These are phyloP conservation scores for Dioscorea cayenensis DNA, from an alignment of 116 monocot species.

Conservation along the genomic window DNA sequence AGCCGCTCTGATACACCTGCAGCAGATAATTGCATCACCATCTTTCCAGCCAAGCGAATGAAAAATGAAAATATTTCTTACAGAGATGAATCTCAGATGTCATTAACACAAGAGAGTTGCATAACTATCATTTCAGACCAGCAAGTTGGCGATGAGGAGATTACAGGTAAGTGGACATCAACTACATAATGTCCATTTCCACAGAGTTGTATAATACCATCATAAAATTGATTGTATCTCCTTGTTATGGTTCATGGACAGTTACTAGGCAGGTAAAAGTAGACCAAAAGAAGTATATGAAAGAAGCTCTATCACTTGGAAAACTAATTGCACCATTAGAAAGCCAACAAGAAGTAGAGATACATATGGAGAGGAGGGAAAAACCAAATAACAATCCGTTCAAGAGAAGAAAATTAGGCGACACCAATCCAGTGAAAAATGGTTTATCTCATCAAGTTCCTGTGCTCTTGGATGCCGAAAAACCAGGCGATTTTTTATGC, in stretches of 20 bases:
- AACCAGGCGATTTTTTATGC: constrained; percentile 5
- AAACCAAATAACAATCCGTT: constrained; percentile 72
- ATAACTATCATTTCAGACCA: constrained; percentile 32
- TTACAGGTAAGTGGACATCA: constrained; percentile 12
- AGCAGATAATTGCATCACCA: not conserved
- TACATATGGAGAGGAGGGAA: constrained; percentile 8
- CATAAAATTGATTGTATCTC: not conserved
- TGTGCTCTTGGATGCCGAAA: constrained; percentile 3
- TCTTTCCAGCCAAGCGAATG: not conserved
- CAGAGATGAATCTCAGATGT: constrained; percentile 4
- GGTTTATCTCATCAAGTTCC: constrained; percentile 12
- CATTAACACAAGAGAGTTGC: constrained; percentile 27
- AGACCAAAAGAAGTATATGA: constrained; percentile 34
- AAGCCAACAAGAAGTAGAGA: constrained; percentile 8
- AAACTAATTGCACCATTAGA: constrained; percentile 29
- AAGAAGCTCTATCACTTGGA: constrained; percentile 50
- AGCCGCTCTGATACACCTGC: not conserved
- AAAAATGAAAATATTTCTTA: not conserved
- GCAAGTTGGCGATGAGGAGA: constrained; percentile 13
- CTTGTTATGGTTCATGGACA: constrained; percentile 9
- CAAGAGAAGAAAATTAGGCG: constrained; percentile 43
- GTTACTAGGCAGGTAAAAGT: constrained; percentile 8
- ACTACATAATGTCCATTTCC: not conserved
- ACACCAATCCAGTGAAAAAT: not conserved
- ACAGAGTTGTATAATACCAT: not conserved